A percentile compares a stretch with the other conserved stretches of the same genome.
Evolutionary conservation across 345 rosid species (phyloP).

Genomic region (Bretschneidera sinensis): DNA sequence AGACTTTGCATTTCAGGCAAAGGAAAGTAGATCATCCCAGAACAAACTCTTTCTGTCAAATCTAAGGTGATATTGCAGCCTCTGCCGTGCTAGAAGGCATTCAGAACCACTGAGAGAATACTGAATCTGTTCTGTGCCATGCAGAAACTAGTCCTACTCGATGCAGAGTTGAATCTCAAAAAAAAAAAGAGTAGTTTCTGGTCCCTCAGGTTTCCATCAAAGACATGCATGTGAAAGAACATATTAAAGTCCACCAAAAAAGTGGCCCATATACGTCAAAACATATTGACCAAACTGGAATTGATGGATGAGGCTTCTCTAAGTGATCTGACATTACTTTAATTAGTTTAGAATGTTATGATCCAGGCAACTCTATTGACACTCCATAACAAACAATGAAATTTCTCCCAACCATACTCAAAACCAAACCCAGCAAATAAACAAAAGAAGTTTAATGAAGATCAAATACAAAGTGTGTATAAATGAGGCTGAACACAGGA

Average conservation of each 20-base stretch:
- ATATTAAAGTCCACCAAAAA: constrained; percentile 6
- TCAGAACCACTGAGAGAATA: constrained; percentile 18
- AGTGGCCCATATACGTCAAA: constrained; percentile 13
- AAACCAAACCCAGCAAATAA: constrained; percentile 10
- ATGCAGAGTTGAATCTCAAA: constrained; percentile 18
- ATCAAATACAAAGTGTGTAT: constrained; percentile 2
- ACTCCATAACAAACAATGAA: constrained; percentile 5
- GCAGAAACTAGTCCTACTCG: constrained; percentile 23
- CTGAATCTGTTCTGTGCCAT: constrained; percentile 23
- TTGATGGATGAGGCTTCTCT: not conserved
- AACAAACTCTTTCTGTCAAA: constrained; percentile 14
- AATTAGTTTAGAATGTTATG: constrained; percentile 5
- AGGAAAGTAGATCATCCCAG: constrained; percentile 17
- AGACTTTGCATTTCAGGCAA: constrained; percentile 10
- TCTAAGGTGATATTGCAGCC: constrained; percentile 18
- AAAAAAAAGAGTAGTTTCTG: constrained; percentile 11
- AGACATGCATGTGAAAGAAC: constrained; percentile 2
- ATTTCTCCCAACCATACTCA: constrained; percentile 8
- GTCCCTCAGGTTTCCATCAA: constrained; percentile 18
- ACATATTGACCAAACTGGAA: not conserved
- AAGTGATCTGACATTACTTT: constrained; percentile 3
- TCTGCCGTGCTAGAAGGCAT: constrained; percentile 19
- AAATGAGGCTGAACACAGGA: constrained; percentile 16
- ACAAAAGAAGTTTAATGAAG: constrained; percentile 14
- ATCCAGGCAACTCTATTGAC: constrained; percentile 9